phyloP scores from a whole-genome alignment of 805 yeast genomes.

The Yarrowia sp. region DNA sequence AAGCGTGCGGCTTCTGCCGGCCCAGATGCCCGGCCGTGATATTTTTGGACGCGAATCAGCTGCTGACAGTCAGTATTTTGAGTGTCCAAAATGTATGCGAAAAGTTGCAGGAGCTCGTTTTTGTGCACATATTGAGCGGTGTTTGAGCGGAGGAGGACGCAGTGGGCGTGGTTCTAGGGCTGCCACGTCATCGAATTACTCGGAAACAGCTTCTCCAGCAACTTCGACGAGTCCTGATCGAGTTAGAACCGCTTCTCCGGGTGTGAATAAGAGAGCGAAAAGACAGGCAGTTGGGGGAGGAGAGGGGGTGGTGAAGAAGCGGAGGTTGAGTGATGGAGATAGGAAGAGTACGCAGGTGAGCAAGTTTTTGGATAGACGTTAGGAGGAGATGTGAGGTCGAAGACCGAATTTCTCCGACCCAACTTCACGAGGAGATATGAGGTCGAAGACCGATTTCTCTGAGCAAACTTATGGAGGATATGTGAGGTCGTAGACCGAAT shows the following conservation, averaged over 20 bases:
- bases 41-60: constrained; percentile 42
- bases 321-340: constrained; percentile 12
- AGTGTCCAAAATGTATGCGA: constrained; percentile 77
- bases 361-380: constrained; percentile 2
- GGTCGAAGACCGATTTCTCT: background rate
- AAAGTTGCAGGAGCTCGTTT: constrained; percentile 87
- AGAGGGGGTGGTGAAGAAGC: background rate
- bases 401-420: background rate
- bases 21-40: constrained; percentile 39
- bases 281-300: background rate
- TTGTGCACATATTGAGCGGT: constrained; percentile 90
- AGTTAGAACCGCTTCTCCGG: constrained; percentile 6
- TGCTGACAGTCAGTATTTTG: constrained; percentile 61
- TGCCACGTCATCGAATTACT: constrained; percentile 1
- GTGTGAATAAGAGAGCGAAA: background rate
- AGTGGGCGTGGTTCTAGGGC: constrained; percentile 11
- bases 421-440: background rate
- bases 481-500: background rate
- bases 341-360: constrained; percentile 14
- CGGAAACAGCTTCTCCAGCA: constrained; percentile 15
- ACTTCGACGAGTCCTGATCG: constrained; percentile 2
- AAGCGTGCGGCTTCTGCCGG: constrained; percentile 29
- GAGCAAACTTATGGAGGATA: background rate
- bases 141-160: constrained; percentile 63
- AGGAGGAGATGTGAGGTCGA: background rate